These are phyloP conservation scores for Polychytrium aggregatum DNA, from an alignment of 192 early-diverging fungal species.

Conservation along the genomic window DNA sequence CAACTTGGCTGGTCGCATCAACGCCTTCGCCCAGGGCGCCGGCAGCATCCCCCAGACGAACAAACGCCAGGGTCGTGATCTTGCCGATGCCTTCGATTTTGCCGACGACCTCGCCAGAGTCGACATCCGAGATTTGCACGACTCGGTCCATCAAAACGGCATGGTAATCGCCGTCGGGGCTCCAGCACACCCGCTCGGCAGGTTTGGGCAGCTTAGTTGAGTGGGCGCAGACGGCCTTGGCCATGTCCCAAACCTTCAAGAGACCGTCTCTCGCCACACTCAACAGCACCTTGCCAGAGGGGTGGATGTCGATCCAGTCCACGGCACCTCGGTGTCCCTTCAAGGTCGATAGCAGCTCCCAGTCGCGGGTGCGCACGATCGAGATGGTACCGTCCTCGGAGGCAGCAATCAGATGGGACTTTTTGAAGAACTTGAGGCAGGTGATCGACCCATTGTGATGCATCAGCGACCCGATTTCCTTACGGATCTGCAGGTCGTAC, in stretches of 20 bases:
- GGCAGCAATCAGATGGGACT: constrained; percentile 75
- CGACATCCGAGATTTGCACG: constrained; percentile 17
- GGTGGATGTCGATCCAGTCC: constrained; percentile 79
- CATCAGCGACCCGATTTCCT: constrained; percentile 82
- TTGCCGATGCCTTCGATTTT: constrained; percentile 8
- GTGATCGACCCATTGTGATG: constrained; percentile 92
- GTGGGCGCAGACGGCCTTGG: constrained; percentile 26
- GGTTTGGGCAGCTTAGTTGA: constrained; percentile 16
- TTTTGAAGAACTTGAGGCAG: constrained; percentile 65
- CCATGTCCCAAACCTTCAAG: constrained; percentile 37
- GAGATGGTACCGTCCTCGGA: constrained; percentile 82
- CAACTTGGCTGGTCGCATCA: constrained; percentile 1
- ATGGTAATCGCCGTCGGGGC: constrained; percentile 16
- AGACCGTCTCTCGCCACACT: constrained; percentile 50
- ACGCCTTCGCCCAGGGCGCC: not conserved
- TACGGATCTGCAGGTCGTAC: constrained; percentile 74
- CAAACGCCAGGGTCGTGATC: constrained; percentile 18
- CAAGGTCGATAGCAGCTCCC: constrained; percentile 86
- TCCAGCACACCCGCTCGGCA: constrained; percentile 27
- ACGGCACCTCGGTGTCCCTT: constrained; percentile 58
- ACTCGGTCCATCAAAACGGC: constrained; percentile 23
- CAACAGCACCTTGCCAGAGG: constrained; percentile 87
- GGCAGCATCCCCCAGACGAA: not conserved
- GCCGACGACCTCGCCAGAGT: constrained; percentile 9
- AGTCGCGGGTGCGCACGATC: constrained; percentile 89